Evolutionary conservation across 1,284 basidiomycete species (phyloP).

Genomic region (Cutaneotrichosporon arboriforme): DNA sequence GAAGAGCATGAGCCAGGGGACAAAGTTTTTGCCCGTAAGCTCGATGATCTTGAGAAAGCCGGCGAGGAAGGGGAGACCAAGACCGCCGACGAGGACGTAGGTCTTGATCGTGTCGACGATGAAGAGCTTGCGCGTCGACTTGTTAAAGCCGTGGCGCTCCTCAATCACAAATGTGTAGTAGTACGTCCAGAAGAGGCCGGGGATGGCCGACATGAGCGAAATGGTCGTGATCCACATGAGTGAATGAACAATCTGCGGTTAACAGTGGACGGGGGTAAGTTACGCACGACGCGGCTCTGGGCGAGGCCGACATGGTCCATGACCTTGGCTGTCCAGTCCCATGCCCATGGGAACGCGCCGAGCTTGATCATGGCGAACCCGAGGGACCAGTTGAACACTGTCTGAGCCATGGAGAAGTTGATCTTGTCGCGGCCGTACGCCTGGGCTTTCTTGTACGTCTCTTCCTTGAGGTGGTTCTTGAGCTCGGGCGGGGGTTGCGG

Average conservation of each 20-base stretch:
- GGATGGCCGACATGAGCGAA: conserved; percentile 61
- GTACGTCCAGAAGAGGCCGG: conserved; percentile 65
- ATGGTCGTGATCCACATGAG: conserved; percentile 69
- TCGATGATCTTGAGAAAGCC: conserved; percentile 83
- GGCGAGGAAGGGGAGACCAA: conserved; percentile 85
- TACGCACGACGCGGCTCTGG: conserved; percentile 32
- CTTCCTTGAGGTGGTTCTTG: conserved; percentile 62
- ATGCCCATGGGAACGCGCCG: conserved; percentile 74
- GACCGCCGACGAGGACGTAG: conserved; percentile 63
- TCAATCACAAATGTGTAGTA: conserved; percentile 93
- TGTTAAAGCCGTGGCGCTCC: conserved; percentile 95
- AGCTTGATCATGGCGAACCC: conserved; percentile 67
- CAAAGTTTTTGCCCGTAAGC: conserved; percentile 84
- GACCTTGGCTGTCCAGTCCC: conserved; percentile 49
- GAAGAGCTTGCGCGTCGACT: conserved; percentile 72
- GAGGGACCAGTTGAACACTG: conserved; percentile 65
- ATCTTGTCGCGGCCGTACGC: conserved; percentile 87
- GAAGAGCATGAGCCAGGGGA: conserved; percentile 83
- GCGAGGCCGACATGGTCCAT: conserved; percentile 53
- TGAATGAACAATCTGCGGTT: conserved; percentile 68
- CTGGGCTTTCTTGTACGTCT: conserved; percentile 83
- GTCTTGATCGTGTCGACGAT: conserved; percentile 73
- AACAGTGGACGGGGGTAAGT: conserved; percentile 2
- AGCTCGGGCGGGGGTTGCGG: conserved; percentile 70
- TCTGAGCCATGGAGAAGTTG: conserved; percentile 69